A percentile compares a stretch with the other conserved stretches of the same genome.
Conservation (phyloP, 1,284 basidiomycete species). For the Volvariella volvacea region DNA sequence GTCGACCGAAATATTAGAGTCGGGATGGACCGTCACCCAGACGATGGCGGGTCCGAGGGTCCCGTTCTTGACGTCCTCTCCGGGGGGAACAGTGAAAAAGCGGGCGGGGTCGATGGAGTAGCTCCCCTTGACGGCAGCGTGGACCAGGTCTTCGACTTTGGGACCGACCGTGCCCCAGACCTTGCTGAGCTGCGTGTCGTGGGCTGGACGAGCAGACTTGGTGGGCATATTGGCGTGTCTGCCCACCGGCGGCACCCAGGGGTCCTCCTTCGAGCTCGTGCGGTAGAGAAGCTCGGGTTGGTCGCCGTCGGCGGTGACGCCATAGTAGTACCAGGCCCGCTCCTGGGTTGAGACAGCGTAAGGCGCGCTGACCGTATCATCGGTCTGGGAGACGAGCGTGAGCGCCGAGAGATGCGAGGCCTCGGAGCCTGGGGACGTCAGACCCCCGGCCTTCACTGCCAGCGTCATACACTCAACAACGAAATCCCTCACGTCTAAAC, state of each 20-base stretch:
- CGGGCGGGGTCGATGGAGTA: conserved; percentile 13
- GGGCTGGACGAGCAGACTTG: conserved; percentile 17
- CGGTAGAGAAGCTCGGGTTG: conserved; percentile 20
- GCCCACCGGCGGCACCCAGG: conserved; percentile 12
- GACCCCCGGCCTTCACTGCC: background rate
- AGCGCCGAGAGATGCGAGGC: conserved; percentile 2
- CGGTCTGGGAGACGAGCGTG: background rate
- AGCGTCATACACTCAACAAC: background rate
- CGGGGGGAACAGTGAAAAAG: conserved; percentile 14
- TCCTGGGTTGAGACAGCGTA: conserved; percentile 10
- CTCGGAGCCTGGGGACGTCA: conserved; percentile 8
- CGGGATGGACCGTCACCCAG: conserved; percentile 15
- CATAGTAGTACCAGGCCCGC: conserved; percentile 12
- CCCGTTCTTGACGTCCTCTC: conserved; percentile 8
- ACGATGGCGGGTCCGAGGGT: conserved; percentile 16
- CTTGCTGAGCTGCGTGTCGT: conserved; percentile 16
- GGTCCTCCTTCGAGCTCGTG: conserved; percentile 14
- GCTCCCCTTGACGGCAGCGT: conserved; percentile 10
- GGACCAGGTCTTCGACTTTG: conserved; percentile 13
- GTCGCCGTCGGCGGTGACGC: conserved; percentile 13
- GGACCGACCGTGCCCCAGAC: conserved; percentile 18
- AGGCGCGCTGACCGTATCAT: conserved; percentile 5
- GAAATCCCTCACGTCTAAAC: conserved; percentile 17
- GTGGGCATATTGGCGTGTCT: conserved; percentile 10
- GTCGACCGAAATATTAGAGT: conserved; percentile 13